These are phyloP conservation scores for Cajanus cajan DNA, from an alignment of 306 rosid genomes.

Conservation along the genomic window DNA sequence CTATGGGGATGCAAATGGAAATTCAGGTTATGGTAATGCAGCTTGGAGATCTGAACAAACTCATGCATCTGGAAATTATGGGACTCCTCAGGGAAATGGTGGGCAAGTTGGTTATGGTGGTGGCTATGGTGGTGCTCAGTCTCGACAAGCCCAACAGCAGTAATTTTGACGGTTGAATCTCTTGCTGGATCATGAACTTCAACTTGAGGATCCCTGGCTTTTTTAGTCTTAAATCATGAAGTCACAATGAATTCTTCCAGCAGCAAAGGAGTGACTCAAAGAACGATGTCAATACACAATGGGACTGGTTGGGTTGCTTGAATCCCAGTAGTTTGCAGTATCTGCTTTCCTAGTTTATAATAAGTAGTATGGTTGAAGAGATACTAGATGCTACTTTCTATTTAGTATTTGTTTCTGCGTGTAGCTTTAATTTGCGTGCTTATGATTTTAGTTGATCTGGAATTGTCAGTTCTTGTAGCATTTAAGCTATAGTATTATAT, in stretches of 20 bases:
- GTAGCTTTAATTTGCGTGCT: constrained; percentile 74
- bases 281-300: constrained; percentile 46
- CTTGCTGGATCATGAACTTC: constrained; percentile 44
- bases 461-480: constrained; percentile 52
- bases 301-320: constrained; percentile 99
- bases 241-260: constrained; percentile 50
- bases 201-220: constrained; percentile 39
- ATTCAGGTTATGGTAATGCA: constrained; percentile 77
- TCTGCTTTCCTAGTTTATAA: constrained; percentile 79
- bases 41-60: constrained; percentile 90
- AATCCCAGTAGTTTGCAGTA: constrained; percentile 89
- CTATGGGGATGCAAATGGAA: constrained; percentile 89
- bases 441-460: constrained; percentile 62
- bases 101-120: constrained; percentile 76
- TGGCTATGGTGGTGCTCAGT: constrained; percentile 69
- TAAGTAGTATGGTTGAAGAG: constrained; percentile 79
- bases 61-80: constrained; percentile 73
- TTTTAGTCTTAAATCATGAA: constrained; percentile 35
- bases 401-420: constrained; percentile 65
- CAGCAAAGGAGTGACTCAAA: constrained; percentile 52
- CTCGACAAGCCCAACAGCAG: constrained; percentile 83
- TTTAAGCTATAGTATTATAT: constrained; percentile 59
- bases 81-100: constrained; percentile 70
- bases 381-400: constrained; percentile 66
- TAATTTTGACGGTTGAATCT: constrained; percentile 47